phyloP scores from a whole-genome alignment of 2,329 filamentous ascomycete genomes.

The Fusarium multiceps region DNA sequence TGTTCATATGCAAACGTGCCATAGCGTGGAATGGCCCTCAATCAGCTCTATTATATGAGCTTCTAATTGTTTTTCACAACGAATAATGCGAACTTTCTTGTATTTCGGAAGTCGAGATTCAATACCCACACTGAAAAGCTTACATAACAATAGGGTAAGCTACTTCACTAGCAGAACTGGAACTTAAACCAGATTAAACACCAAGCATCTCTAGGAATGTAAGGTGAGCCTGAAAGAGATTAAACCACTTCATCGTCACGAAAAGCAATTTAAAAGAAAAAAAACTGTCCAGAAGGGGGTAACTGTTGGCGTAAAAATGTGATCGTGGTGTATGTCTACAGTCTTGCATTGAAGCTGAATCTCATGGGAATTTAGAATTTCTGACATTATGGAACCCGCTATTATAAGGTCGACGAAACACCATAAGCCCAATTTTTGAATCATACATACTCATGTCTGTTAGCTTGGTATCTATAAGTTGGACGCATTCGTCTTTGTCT shows the following conservation, averaged over 20 bases:
- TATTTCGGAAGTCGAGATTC: not conserved
- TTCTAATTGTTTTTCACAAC: not conserved
- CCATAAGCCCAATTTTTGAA: not conserved
- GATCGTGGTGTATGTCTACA: not conserved
- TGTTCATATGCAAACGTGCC: not conserved
- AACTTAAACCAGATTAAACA: not conserved
- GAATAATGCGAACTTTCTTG: not conserved
- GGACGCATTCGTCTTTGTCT: conserved; percentile 12
- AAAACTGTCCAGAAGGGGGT: not conserved
- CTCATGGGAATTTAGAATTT: not conserved
- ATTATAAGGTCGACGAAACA: not conserved
- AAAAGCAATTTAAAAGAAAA: not conserved
- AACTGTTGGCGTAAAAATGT: not conserved
- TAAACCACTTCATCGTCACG: not conserved
- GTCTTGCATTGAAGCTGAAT: not conserved
- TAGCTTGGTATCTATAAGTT: not conserved
- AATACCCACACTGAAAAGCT: not conserved
- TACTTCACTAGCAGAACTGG: not conserved
- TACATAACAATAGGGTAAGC: not conserved
- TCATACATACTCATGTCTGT: not conserved
- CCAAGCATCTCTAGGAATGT: not conserved
- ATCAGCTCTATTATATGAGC: fast-evolving
- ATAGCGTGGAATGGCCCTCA: not conserved
- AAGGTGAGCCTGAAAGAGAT: not conserved
- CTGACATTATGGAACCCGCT: not conserved